Evolutionary conservation across 495 filamentous ascomycete species (phyloP), one percentile per base, ranked within the genome.

Genomic region (Monascus purpureus): DNA sequence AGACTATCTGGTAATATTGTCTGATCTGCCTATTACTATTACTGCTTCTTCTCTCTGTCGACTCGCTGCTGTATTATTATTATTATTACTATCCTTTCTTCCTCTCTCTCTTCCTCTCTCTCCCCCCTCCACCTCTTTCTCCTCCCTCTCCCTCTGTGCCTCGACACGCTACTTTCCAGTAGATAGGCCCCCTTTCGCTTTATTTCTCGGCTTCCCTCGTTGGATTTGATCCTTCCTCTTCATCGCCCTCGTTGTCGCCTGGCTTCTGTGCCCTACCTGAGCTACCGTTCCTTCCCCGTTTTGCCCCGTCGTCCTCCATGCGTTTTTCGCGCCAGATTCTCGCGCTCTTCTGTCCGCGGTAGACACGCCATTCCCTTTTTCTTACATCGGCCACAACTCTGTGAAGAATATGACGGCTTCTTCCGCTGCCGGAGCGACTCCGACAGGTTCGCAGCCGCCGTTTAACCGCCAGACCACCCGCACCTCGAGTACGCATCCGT

Each of bases 351-450:
- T 41, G 38, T 45, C 38, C 43, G 46, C 39, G 37, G 40, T 47
- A 50, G 36, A 32, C 36, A 41, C 41, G 45, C 41, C 37, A 46
- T 42, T 20, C 15, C 33, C 27, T 39, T 26, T 37, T 41, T 33
- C 25, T 39, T 30, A 29, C 29, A 25, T 25, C 34, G 32, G 29
- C 31, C 39, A 22, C 9, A 22, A 5, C 20, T 22, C 25, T 42
- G 25, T 17, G 17, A 13, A 30, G 17, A 35, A 24, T 49, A 47
- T 57, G 35, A 70, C 68, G 66, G 65, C 66, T 54, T 59, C 65
- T 46, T 59, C 61, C 14, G 26, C 26, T 35, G 51, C 50, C 42
- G 61, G 57, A 52, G 61, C 51, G 31, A 56, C 42, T 44, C 49
- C 56, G 45, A 55, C 52, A 42, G 53, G 59, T 35, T 41, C 42